Evolutionary conservation across 768 basidiomycete genomes (phyloP).

Genomic region (Omphalotus guepiniiformis): DNA sequence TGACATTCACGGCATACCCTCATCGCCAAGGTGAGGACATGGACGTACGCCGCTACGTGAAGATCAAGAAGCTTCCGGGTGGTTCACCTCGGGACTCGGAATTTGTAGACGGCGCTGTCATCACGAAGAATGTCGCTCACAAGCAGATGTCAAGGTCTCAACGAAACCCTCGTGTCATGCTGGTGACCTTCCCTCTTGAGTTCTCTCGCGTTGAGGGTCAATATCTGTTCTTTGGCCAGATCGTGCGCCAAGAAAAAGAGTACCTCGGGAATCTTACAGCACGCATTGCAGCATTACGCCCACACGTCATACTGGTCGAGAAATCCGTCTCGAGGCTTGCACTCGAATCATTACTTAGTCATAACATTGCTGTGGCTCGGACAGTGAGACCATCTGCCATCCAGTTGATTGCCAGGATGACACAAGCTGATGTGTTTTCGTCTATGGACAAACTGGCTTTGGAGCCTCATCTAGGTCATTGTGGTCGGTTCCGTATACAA

Average conservation of each 20-base stretch:
- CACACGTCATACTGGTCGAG: slow-evolving; percentile 90
- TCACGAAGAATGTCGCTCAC: slow-evolving; percentile 97
- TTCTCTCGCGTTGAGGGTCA: slow-evolving; percentile 91
- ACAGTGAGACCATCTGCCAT: slow-evolving; percentile 87
- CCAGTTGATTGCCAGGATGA: slow-evolving; percentile 86
- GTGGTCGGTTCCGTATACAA: slow-evolving; percentile 79
- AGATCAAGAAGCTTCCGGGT: slow-evolving; percentile 98
- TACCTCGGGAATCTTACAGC: slow-evolving; percentile 84
- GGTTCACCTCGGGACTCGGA: slow-evolving; percentile 91
- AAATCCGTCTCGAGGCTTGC: slow-evolving; percentile 89
- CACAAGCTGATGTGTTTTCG: slow-evolving; percentile 90
- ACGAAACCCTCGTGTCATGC: slow-evolving; percentile 89
- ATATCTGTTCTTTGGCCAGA: slow-evolving; percentile 88
- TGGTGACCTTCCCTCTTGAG: slow-evolving; percentile 92
- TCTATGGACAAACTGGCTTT: slow-evolving; percentile 92
- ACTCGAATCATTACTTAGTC: slow-evolving; percentile 77
- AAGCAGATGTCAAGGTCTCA: slow-evolving; percentile 87
- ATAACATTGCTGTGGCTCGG: slow-evolving; percentile 87
- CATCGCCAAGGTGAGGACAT: slow-evolving; percentile 88
- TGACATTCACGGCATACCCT: slow-evolving; percentile 67
- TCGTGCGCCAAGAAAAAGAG: slow-evolving; percentile 89
- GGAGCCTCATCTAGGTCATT: slow-evolving; percentile 88
- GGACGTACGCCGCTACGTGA: slow-evolving; percentile 93
- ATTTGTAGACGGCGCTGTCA: slow-evolving; percentile 94
- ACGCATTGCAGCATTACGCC: slow-evolving; percentile 86